These are phyloP conservation scores for Neurospora intermedia DNA, from an alignment of 495 filamentous ascomycete genomes.

Conservation along the genomic window DNA sequence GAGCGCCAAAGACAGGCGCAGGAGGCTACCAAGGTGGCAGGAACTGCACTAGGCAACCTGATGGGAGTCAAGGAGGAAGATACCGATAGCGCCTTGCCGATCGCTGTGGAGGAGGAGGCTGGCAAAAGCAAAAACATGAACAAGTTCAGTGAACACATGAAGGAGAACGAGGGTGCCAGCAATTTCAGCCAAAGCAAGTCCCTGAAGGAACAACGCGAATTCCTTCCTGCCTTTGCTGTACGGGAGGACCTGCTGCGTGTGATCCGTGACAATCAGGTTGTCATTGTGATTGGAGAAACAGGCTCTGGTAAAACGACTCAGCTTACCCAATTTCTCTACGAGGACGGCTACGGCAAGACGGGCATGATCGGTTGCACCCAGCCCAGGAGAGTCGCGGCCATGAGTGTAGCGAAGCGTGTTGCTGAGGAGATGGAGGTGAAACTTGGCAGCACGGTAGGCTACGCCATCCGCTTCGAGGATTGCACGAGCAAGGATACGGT, in stretches of 20 bases:
- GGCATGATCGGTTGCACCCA: constrained; percentile 96
- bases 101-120: constrained; percentile 61
- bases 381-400: constrained; percentile 88
- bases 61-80: constrained; percentile 95
- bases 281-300: constrained; percentile 93
- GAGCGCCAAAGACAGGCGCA: constrained; percentile 94
- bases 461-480: constrained; percentile 98
- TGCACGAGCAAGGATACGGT: constrained; percentile 88
- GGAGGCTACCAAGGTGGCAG: constrained; percentile 86
- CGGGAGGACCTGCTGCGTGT: constrained; percentile 90
- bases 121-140: constrained; percentile 36
- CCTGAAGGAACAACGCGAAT: constrained; percentile 85
- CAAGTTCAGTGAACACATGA: constrained; percentile 87
- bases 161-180: constrained; percentile 80
- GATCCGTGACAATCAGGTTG: constrained; percentile 92
- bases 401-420: constrained; percentile 98
- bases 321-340: constrained; percentile 87
- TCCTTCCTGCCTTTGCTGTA: constrained; percentile 91
- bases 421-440: constrained; percentile 99
- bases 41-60: constrained; percentile 84
- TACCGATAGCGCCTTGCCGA: constrained; percentile 72
- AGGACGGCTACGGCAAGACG: constrained; percentile 78
- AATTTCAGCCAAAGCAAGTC: constrained; percentile 89
- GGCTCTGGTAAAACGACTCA: constrained; percentile 96
- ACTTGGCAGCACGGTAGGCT: constrained; percentile 80